Percentiles rank a stretch among this genome's conserved stretches.
Conservation (phyloP, 176 grass and related monocot species). For the Cenchrus purpureus region DNA sequence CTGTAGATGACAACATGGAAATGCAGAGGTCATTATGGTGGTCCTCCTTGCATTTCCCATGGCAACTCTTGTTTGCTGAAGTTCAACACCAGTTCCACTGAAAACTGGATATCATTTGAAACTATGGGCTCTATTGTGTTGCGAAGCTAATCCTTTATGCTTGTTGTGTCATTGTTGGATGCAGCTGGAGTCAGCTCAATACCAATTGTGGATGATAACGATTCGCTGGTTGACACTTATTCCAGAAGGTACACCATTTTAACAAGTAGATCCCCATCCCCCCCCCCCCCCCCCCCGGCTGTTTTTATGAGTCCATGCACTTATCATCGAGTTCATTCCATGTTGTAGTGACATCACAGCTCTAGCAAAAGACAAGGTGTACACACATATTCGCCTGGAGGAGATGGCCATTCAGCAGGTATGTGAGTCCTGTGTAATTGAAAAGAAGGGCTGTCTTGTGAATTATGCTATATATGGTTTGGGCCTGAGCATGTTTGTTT, state of each 20-base stretch:
- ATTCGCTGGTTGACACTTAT: slow-evolving; percentile 88
- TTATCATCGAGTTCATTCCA: slow-evolving; percentile 28
- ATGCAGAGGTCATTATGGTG: slow-evolving; percentile 28
- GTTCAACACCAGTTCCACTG: not conserved
- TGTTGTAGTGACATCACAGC: slow-evolving; percentile 95
- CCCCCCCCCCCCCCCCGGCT: not conserved
- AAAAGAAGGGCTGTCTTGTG: not conserved
- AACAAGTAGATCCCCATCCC: not conserved
- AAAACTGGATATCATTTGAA: not conserved
- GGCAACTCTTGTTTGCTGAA: slow-evolving; percentile 1
- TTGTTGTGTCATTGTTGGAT: slow-evolving; percentile 34
- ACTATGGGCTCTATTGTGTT: slow-evolving; percentile 8
- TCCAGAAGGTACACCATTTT: slow-evolving; percentile 79
- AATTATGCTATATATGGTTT: slow-evolving; percentile 11
- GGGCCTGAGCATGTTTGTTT: slow-evolving; percentile 10
- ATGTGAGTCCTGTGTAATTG: not conserved
- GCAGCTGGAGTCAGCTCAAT: slow-evolving; percentile 92
- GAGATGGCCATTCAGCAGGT: slow-evolving; percentile 96
- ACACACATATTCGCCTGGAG: slow-evolving; percentile 89
- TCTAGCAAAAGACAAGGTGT: slow-evolving; percentile 96
- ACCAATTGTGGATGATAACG: slow-evolving; percentile 95
- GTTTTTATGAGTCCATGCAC: not conserved
- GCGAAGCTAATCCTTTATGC: slow-evolving; percentile 14
- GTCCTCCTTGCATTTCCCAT: slow-evolving; percentile 26
- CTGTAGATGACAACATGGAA: not conserved